Base-by-base conservation (phyloP, 495 filamentous ascomycete genomes). In the Sphaerosporella brunnea region DNA sequence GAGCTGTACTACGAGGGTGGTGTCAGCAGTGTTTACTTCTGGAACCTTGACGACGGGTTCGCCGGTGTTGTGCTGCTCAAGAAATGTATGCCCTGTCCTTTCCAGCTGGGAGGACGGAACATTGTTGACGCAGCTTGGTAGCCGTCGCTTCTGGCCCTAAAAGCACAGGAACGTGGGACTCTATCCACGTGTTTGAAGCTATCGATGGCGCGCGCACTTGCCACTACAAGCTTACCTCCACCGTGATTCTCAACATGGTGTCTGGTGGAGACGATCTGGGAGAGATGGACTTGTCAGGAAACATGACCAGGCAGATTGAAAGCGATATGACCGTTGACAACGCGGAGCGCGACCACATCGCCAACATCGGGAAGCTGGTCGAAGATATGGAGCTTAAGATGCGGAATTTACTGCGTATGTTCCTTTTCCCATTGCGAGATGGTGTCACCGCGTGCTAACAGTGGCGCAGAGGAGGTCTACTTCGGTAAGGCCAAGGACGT, bases 371-470 rank as follows among this genome's bases (percentile, higher is more conserved):
- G 34, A 56, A 58, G 64, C 69, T 99, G 59, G 88, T 99, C 38
- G 90, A 99, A 69, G 92, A 99, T 68, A 95, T 99, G 88, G 90
- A 99, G 68, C 72, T 94, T 63, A 93, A 95, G 74, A 99, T 99
- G 92, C 78, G 90, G 41, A 99, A 96, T 63, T 64, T 96, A 64
- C 69, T 99, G 62, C 92, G 74, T 78, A 66, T 41, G 73, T 67
- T 11, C 18, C 36, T 28, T 16, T 11, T 34, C 2, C 7, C 47
- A 30, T 26, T 23, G n/a, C 34, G 16, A 26, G 2, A 30, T 15
- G 7, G 18, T 34, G n/a, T 4, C 18, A 2, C 19, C 9, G 10
- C 20, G 21, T 24, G 40, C 55, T 62, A 32, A 60, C 28, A 8
- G 16, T 20, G 53, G 15, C 24, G 48, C 47, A 76, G 74, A 96